Evolutionary conservation across 192 early-diverging fungal species (phyloP).

Genomic region (Coemansia sp.): DNA sequence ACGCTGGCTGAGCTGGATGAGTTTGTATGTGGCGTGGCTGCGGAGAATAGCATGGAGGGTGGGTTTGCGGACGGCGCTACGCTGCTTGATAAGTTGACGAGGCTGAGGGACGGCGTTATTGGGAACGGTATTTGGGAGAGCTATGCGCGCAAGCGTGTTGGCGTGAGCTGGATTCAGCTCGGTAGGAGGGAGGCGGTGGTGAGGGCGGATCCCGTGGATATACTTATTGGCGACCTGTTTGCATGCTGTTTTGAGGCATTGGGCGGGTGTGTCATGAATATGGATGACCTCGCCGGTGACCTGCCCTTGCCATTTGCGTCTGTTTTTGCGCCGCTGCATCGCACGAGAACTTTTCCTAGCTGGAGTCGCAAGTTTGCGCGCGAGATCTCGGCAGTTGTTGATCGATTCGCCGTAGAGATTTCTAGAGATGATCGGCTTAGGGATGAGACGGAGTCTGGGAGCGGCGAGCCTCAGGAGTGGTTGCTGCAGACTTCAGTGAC

Average conservation of each 20-base stretch:
- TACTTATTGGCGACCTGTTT: slow-evolving; percentile 29
- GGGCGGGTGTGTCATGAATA: slow-evolving; percentile 32
- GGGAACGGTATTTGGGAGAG: slow-evolving; percentile 52
- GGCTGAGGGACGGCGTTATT: slow-evolving; percentile 37
- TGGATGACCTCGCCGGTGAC: slow-evolving; percentile 7
- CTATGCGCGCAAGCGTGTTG: slow-evolving; percentile 47
- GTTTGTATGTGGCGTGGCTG: slow-evolving; percentile 22
- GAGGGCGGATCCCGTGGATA: slow-evolving; percentile 21
- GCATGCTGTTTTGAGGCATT: slow-evolving; percentile 42
- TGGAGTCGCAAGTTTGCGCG: slow-evolving; percentile 53
- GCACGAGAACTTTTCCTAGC: slow-evolving; percentile 35
- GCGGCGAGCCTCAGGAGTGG: background rate
- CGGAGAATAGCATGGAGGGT: background rate
- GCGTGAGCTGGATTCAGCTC: slow-evolving; percentile 39
- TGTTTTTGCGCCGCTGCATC: slow-evolving; percentile 10
- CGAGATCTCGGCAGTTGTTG: slow-evolving; percentile 43
- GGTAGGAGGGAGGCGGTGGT: background rate
- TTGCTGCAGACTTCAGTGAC: background rate
- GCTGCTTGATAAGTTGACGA: slow-evolving; percentile 28
- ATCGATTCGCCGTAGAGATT: slow-evolving; percentile 2
- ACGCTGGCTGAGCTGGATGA: slow-evolving; percentile 22
- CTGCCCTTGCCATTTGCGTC: slow-evolving; percentile 19
- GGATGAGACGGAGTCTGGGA: background rate
- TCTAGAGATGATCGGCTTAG: background rate
- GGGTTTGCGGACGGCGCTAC: slow-evolving; percentile 2